phyloP scores from a whole-genome alignment of 768 basidiomycete genomes.

The Calocera viscosa region DNA sequence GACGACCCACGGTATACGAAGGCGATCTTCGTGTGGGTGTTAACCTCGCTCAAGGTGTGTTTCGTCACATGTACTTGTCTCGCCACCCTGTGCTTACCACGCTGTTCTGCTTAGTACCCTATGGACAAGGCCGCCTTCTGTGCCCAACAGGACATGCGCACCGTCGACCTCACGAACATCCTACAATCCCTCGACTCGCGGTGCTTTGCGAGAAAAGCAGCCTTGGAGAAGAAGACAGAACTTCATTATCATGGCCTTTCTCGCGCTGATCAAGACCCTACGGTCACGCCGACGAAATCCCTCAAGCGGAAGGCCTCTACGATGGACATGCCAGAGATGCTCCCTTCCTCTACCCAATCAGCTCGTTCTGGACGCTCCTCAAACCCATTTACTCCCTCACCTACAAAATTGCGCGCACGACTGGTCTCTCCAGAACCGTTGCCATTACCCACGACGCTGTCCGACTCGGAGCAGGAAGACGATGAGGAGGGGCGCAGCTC shows the following conservation, averaged over 20 bases:
- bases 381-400: not conserved
- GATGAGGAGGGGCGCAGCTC: not conserved
- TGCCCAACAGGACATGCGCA: not conserved
- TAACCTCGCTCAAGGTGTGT: not conserved
- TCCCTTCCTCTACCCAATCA: not conserved
- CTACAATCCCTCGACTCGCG: not conserved
- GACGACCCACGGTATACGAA: not conserved
- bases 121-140: not conserved
- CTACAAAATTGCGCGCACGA: not conserved
- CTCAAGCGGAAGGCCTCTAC: not conserved
- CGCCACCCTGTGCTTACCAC: not conserved
- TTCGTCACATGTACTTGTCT: not conserved
- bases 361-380: not conserved
- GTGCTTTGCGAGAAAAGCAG: not conserved
- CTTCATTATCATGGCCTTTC: not conserved
- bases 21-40: not conserved
- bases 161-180: constrained; percentile 5
- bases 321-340: not conserved
- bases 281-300: not conserved
- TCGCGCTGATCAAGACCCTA: not conserved
- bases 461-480: not conserved
- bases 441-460: not conserved
- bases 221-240: not conserved
- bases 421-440: not conserved
- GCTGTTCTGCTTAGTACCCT: not conserved